Conservation (phyloP, 2,329 filamentous ascomycete genomes). For the Exophiala phaeomuriformis region DNA sequence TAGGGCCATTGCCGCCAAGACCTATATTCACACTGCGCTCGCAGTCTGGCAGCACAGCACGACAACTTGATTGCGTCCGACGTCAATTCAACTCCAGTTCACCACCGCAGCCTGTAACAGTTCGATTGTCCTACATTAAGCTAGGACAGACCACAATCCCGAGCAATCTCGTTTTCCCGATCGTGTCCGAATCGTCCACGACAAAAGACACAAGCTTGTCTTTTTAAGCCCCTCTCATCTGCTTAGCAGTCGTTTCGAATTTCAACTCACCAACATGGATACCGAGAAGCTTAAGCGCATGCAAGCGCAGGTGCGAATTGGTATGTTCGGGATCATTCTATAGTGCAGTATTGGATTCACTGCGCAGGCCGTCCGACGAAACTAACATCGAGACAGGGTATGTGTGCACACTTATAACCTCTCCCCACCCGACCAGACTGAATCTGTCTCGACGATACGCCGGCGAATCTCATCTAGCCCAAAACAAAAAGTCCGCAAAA, state of each 20-base stretch:
- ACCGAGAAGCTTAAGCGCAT: conserved; percentile 59
- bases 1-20: conserved; percentile 1
- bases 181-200: background rate
- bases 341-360: conserved; percentile 4
- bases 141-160: conserved; percentile 13
- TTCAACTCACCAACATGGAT: conserved; percentile 49
- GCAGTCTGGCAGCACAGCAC: background rate
- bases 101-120: background rate
- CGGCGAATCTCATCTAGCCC: no score
- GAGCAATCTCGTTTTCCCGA: background rate
- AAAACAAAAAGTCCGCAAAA: no score
- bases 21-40: background rate
- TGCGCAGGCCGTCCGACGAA: background rate
- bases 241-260: background rate
- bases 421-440: conserved; percentile 26
- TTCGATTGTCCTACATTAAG: background rate
- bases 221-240: background rate
- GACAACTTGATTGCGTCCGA: background rate
- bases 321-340: conserved; percentile 46
- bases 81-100: background rate
- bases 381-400: conserved; percentile 17
- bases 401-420: conserved; percentile 14
- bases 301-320: conserved; percentile 62
- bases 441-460: background rate
- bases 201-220: background rate